phyloP scores from a whole-genome alignment of 192 early-diverging fungal genomes.

The Backusella macrospora region DNA sequence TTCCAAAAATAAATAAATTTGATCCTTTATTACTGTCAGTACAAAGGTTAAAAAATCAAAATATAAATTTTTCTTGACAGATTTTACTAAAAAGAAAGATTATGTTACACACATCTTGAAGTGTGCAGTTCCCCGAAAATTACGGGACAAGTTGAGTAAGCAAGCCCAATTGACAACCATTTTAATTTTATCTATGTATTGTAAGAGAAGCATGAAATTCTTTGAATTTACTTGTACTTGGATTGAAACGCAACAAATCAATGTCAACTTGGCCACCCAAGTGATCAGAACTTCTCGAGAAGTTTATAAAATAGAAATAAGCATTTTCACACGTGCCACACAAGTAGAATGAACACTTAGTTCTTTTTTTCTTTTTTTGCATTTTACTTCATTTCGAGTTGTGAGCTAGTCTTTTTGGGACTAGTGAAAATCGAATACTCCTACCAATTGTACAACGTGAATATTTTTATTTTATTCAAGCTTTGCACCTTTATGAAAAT shows the following conservation, averaged over 20 bases:
- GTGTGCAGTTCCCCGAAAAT: neutral
- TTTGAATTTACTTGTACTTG: neutral
- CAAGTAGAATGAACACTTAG: neutral
- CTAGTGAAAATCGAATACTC: neutral
- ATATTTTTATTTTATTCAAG: neutral
- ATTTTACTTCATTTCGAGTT: neutral
- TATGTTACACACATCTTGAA: neutral
- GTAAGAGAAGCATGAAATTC: neutral
- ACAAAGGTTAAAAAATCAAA: neutral
- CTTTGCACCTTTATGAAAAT: neutral
- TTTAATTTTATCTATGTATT: neutral
- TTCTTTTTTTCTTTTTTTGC: neutral
- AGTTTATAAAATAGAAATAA: neutral
- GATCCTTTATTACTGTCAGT: neutral
- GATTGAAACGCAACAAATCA: conserved; percentile 4
- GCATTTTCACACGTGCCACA: neutral
- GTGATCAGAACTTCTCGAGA: neutral
- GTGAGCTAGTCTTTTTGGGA: neutral
- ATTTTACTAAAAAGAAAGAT: neutral
- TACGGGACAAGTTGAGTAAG: neutral
- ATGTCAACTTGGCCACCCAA: neutral
- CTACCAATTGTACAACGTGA: conserved; percentile 3
- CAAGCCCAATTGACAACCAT: neutral
- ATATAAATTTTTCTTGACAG: conserved; percentile 8
- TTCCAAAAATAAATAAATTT: neutral